phyloP scores from a whole-genome alignment of 805 yeast species.

The Cephaloascus fragrans region DNA sequence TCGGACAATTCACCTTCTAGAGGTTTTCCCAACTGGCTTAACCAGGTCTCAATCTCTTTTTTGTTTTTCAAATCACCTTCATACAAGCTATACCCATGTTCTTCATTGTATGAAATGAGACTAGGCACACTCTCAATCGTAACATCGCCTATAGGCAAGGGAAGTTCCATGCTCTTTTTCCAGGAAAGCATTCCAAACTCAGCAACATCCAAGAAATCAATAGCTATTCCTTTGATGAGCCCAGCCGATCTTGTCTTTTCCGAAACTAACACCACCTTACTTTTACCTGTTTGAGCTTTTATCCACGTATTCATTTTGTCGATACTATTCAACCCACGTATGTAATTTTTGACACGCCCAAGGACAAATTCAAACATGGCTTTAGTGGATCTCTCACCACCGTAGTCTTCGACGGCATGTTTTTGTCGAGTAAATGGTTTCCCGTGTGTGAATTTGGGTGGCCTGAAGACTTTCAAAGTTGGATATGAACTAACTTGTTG shows the following conservation, averaged over 20 bases:
- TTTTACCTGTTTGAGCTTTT: conserved; percentile 3
- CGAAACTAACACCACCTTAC: conserved; percentile 43
- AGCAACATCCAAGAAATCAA: conserved; percentile 49
- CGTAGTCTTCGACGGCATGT: conserved; percentile 48
- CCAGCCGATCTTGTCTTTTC: conserved; percentile 40
- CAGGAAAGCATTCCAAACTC: conserved; percentile 18
- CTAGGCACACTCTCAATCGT: conserved; percentile 12
- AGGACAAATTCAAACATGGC: conserved; percentile 45
- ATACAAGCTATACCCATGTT: conserved; percentile 2
- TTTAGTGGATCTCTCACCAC: conserved; percentile 50
- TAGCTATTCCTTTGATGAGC: conserved; percentile 53
- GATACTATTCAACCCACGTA: conserved; percentile 34
- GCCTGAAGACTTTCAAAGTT: conserved; percentile 71
- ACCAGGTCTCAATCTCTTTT: conserved; percentile 16
- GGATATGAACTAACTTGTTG: conserved; percentile 74
- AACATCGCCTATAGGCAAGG: not conserved
- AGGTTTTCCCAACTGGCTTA: conserved; percentile 18
- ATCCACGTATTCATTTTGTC: conserved; percentile 19
- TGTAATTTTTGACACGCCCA: conserved; percentile 57
- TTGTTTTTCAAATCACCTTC: conserved; percentile 19
- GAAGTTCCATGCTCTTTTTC: not conserved
- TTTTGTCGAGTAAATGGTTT: conserved; percentile 11
- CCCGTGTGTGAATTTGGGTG: conserved; percentile 47
- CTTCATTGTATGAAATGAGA: conserved; percentile 10
- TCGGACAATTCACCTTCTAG: conserved; percentile 21